Percentiles rank a stretch among this genome's conserved stretches.
Conservation (phyloP, 2,329 filamentous ascomycete species). For the Alternaria infectoria region DNA sequence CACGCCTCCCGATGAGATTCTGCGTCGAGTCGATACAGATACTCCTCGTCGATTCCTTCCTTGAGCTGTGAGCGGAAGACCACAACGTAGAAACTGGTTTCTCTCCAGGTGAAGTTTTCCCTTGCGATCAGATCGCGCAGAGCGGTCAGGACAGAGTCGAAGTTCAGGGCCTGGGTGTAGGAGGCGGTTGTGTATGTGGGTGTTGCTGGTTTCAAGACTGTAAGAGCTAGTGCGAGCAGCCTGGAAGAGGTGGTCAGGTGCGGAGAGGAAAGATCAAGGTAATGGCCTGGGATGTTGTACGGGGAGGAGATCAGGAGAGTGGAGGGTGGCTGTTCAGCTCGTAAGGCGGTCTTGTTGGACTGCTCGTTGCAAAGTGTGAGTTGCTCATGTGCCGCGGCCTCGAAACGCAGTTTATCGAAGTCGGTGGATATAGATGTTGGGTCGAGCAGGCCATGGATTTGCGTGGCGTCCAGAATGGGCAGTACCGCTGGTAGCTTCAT, state of each 20-base stretch:
- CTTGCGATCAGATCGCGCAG: conserved; percentile 60
- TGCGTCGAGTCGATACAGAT: conserved; percentile 76
- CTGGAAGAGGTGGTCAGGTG: conserved; percentile 67
- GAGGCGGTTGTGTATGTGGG: conserved; percentile 77
- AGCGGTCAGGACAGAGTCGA: conserved; percentile 66
- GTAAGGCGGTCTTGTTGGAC: not conserved
- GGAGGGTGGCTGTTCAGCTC: not conserved
- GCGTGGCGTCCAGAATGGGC: not conserved
- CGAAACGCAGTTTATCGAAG: conserved; percentile 43
- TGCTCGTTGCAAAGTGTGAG: conserved; percentile 9
- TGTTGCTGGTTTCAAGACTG: conserved; percentile 66
- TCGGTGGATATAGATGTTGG: conserved; percentile 37
- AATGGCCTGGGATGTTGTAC: conserved; percentile 73
- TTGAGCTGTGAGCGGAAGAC: conserved; percentile 79
- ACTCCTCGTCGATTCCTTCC: conserved; percentile 68
- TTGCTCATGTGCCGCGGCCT: conserved; percentile 41
- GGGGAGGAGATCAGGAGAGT: conserved; percentile 71
- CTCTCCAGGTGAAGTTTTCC: conserved; percentile 61
- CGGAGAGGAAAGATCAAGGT: conserved; percentile 69
- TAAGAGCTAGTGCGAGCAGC: conserved; percentile 75
- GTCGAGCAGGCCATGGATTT: conserved; percentile 21
- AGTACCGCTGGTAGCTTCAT: not conserved
- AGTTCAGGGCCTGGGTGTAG: conserved; percentile 81
- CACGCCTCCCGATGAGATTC: conserved; percentile 82
- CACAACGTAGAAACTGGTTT: conserved; percentile 79